Evolutionary conservation across 78 protist genomes (phyloP), one percentile per base, ranked within the genome.

Genomic region (Emiliania huxleyi): DNA sequence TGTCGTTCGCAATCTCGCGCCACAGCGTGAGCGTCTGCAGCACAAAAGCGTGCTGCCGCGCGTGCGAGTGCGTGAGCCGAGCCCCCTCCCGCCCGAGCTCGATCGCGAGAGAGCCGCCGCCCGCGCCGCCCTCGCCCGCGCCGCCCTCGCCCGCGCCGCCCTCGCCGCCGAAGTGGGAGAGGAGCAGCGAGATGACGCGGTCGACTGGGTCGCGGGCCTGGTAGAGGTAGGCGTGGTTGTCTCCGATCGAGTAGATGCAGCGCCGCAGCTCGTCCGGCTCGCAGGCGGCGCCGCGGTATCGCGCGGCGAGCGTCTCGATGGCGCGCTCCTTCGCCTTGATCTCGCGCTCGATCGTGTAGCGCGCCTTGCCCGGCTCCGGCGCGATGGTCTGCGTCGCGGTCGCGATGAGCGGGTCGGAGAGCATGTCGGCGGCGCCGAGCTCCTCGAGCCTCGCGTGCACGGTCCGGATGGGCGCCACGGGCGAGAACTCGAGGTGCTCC

Each of bases 1-100:
- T 95, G 90, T 98, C 98, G 95, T 97, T 95, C 40, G 94, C 93
- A 56, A 98, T 95, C 77, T 95, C 95, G 49, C 98, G 73, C 99
- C 99, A 98, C 35, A 98, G 96, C 45, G 91, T 49, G 3, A 98
- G 97, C 1, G 98, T 92, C 92, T 98, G 89, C 56, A 44, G 22
- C 23, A 96, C 98, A 87, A 95, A 97, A n/a, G 83, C 55, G 69
- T 69, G 95, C 85, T 98, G 99, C 38, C 91, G 45, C 35, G 37
- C 40, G 93, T 98, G 99, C 22, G 84, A 48, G 94, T 98, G 99
- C 35, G 98, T 42, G 35, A 98, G 94, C 37, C 98, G 97, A 1
- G 99, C 97, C 21, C 97, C 98, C 37, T 4, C 11, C 33, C 8
- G 37, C 75, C 75, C 75, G 33, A 15, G n/a, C n/a, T 4, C 12